phyloP scores from a whole-genome alignment of 148 eudicot species.

The Chenopodium berlandieri region DNA sequence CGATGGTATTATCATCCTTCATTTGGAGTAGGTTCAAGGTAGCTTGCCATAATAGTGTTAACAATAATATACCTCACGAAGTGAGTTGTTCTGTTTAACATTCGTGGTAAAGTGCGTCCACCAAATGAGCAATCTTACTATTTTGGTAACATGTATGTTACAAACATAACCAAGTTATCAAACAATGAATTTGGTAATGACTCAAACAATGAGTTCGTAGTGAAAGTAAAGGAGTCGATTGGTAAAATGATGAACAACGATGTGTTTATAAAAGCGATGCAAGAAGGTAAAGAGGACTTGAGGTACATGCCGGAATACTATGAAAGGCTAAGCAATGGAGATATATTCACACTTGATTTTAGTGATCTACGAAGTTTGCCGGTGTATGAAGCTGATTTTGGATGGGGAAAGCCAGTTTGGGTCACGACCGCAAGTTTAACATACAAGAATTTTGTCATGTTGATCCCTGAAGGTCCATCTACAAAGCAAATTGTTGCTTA shows the following conservation, averaged over 20 bases:
- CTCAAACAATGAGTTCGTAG: neutral
- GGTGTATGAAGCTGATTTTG: constrained; percentile 35
- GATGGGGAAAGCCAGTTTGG: constrained; percentile 42
- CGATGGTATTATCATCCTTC: constrained; percentile 34
- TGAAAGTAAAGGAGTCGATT: neutral
- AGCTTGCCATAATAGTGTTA: constrained; percentile 1
- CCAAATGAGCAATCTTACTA: constrained; percentile 19
- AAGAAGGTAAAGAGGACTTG: constrained; percentile 20
- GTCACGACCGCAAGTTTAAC: constrained; percentile 17
- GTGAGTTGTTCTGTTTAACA: constrained; percentile 28
- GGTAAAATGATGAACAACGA: neutral
- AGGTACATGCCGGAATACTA: constrained; percentile 9
- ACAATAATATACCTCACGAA: neutral
- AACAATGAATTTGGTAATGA: neutral
- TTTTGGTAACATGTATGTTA: constrained; percentile 34
- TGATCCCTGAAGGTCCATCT: constrained; percentile 12
- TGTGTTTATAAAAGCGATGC: neutral
- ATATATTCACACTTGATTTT: constrained; percentile 19
- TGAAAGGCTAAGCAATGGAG: constrained; percentile 17
- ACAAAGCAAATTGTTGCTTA: constrained; percentile 6
- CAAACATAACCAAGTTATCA: constrained; percentile 1
- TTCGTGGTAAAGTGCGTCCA: constrained; percentile 23
- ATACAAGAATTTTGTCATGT: constrained; percentile 8
- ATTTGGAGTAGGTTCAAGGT: constrained; percentile 32
- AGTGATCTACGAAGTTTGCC: constrained; percentile 25